Evolutionary conservation across 768 basidiomycete genomes (phyloP).

Genomic region (Tephrocybe sp.): DNA sequence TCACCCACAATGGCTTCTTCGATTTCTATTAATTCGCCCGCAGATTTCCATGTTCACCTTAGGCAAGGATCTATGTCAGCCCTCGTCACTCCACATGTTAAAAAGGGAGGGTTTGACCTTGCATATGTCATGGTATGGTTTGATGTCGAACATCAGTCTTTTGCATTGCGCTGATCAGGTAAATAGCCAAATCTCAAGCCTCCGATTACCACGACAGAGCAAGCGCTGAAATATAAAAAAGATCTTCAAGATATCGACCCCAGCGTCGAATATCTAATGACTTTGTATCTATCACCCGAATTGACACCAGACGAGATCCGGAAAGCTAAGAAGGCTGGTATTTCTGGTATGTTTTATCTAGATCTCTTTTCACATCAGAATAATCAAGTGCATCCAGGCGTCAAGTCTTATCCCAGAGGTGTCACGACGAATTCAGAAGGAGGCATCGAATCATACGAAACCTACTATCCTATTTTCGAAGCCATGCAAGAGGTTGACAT

Average conservation of each 20-base stretch:
- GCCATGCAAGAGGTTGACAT: constrained; percentile 92
- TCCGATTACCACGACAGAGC: constrained; percentile 78
- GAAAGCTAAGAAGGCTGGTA: constrained; percentile 82
- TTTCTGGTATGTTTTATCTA: constrained; percentile 51
- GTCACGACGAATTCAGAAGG: constrained; percentile 97
- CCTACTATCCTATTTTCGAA: constrained; percentile 90
- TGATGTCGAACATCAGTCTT: background rate
- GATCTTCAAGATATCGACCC: constrained; percentile 75
- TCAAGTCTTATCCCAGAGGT: constrained; percentile 96
- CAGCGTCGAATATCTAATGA: constrained; percentile 87
- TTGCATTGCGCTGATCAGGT: constrained; percentile 10
- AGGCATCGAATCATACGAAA: constrained; percentile 93
- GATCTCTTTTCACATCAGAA: background rate
- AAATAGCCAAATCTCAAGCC: constrained; percentile 87
- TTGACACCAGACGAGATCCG: constrained; percentile 88
- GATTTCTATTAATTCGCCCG: constrained; percentile 59
- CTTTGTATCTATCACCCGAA: constrained; percentile 89
- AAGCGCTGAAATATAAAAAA: constrained; percentile 78
- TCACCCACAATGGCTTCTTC: constrained; percentile 26
- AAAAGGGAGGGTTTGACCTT: constrained; percentile 82
- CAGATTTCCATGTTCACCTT: constrained; percentile 97
- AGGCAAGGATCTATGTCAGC: constrained; percentile 80
- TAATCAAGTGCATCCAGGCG: constrained; percentile 39
- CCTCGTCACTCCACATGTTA: constrained; percentile 88
- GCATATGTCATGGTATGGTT: constrained; percentile 92